These are phyloP conservation scores for Dipteronia sinensis DNA, from an alignment of 345 rosid species.

Conservation along the genomic window DNA sequence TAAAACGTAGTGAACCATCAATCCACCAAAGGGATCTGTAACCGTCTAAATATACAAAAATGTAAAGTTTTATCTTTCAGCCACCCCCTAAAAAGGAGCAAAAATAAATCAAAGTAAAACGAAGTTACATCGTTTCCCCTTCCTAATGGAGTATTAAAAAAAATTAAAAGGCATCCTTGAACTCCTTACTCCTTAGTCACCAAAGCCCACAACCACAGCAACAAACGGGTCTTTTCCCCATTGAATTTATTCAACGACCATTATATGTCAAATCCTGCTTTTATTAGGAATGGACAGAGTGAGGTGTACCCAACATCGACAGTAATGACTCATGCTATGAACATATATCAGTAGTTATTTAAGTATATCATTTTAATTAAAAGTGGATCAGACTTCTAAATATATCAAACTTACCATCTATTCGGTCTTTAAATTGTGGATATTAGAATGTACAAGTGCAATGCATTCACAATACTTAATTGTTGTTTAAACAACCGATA, in stretches of 20 bases:
- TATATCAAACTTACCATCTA: neutral
- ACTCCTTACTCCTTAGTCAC: neutral
- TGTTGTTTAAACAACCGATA: too few species aligned
- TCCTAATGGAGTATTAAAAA: neutral
- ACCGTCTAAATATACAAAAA: neutral
- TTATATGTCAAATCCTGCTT: neutral
- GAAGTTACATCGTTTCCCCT: neutral
- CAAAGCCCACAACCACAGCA: neutral
- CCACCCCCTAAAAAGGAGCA: neutral
- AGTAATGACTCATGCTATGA: neutral
- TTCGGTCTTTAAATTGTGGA: neutral
- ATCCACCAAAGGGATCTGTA: neutral
- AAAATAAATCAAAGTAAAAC: neutral
- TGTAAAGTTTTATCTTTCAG: neutral
- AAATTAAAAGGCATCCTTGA: neutral
- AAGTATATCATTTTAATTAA: neutral
- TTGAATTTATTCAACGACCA: neutral
- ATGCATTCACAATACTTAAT: neutral
- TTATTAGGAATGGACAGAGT: neutral
- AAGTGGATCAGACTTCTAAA: neutral
- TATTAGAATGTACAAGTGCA: neutral
- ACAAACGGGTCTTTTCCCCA: neutral
- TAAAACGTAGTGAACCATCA: neutral
- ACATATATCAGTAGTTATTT: neutral
- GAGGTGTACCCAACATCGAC: neutral